Percentiles rank a stretch among this genome's conserved stretches.
Evolutionary conservation across 73 alveolate species (phyloP).

Genomic region (Stentor roeselii): DNA sequence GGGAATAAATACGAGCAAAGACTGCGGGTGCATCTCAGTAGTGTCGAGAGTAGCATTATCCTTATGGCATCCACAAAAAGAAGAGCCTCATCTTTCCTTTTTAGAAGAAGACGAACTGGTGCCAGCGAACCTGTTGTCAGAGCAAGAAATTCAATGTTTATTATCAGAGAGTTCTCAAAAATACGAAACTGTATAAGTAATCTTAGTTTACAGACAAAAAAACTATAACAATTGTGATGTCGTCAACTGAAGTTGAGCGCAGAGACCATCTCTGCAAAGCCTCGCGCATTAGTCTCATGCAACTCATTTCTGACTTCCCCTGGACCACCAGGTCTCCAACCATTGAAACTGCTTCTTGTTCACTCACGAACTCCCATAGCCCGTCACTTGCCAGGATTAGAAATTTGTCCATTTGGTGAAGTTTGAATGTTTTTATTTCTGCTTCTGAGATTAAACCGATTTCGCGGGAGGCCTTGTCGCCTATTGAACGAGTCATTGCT

Average conservation of each 20-base stretch:
- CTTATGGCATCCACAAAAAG: not conserved
- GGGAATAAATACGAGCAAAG: not conserved
- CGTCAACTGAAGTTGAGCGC: slow-evolving; percentile 51
- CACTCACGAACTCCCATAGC: slow-evolving; percentile 72
- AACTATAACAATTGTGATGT: slow-evolving; percentile 55
- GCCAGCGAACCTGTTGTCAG: not conserved
- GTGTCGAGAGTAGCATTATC: not conserved
- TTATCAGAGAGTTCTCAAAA: not conserved
- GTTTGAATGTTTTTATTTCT: slow-evolving; percentile 44
- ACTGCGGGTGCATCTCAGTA: not conserved
- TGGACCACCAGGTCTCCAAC: slow-evolving; percentile 34
- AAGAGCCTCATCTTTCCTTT: not conserved
- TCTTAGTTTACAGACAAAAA: slow-evolving; percentile 30
- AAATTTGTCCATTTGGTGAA: slow-evolving; percentile 56
- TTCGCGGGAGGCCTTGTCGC: not conserved
- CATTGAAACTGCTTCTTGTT: slow-evolving; percentile 60
- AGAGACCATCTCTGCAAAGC: slow-evolving; percentile 53
- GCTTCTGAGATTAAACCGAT: slow-evolving; percentile 26
- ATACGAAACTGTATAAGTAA: not conserved
- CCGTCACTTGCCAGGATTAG: slow-evolving; percentile 78
- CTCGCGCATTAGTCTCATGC: slow-evolving; percentile 25
- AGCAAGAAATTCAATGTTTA: not conserved
- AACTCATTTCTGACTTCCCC: not conserved
- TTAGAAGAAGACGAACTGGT: not conserved
- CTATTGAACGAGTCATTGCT: slow-evolving; percentile 26